Base-by-base conservation (phyloP, 2,329 filamentous ascomycete genomes). In the Colletotrichum godetiae region DNA sequence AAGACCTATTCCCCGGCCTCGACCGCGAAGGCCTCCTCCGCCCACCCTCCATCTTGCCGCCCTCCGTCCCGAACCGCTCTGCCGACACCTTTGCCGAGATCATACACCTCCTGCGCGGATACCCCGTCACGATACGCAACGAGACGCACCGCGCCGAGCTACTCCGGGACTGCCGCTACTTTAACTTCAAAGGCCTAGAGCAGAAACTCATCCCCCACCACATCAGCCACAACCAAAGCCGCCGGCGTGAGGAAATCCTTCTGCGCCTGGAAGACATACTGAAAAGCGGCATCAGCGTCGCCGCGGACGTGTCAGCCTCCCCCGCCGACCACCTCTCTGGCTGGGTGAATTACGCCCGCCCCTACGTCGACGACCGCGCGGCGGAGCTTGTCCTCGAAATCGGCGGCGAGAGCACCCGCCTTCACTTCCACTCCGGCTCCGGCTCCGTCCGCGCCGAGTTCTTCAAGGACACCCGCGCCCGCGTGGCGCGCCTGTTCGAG, bases 161-260 rank as follows among this genome's bases (percentile, higher is more conserved):
- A 4, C 85, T 98, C 1, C 89, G 94, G 53, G 96, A 98, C 81
- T 97, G 94, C 75, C 92, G 94, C 65, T 98, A 98, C 82, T 98
- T 96, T 82, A 95, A 98, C 81, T 92, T 98, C 77, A 96, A 95
- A 79, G 95, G 95, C 0, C 85, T 98, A 0, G 96, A 98, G 83
- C 96, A 98, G 82, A 92, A 91, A 75, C 86, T 98, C 12, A 93
- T 98, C 56, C 91, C 93, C 0, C 93, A 95, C 81, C 82, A 90
- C 33, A 93, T 96, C 73, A 90, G 88, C 64, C 95, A 91, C 82
- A 98, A 98, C 78, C 88, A 93, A 46, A 84, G 88, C 19, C 88
- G 93, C 2, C 85, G 88, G 19, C 89, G 89, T 61, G 87, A 90
- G 4, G 95, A 98, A 83, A 97, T 98, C 22, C 84, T 91, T 5